phyloP scores from a whole-genome alignment of 1,284 basidiomycete species.

The Tilletia horrida region DNA sequence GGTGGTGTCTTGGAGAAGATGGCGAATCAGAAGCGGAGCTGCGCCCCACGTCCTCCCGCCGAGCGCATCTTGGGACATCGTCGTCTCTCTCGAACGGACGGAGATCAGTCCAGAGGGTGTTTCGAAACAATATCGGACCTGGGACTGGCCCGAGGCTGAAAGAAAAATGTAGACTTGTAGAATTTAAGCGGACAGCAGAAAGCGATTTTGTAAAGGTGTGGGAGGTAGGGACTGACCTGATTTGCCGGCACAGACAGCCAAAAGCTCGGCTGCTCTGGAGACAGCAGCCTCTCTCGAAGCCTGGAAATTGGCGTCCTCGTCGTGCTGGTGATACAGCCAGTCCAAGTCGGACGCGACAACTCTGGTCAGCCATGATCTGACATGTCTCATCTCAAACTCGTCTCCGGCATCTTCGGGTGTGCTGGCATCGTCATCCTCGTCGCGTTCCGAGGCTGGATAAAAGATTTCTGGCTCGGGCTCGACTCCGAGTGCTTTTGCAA shows the following conservation, averaged over 20 bases:
- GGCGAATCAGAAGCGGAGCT: slow-evolving; percentile 38
- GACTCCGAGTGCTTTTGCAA: slow-evolving; percentile 11
- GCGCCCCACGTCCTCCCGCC: slow-evolving; percentile 50
- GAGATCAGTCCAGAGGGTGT: not conserved
- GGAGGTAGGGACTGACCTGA: slow-evolving; percentile 21
- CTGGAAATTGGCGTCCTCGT: not conserved
- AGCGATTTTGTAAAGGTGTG: too few relatives aligned
- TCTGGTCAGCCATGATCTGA: slow-evolving; percentile 32
- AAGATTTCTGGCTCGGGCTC: not conserved
- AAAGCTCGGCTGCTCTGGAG: slow-evolving; percentile 28
- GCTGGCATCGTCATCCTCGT: not conserved
- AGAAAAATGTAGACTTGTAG: slow-evolving; percentile 4
- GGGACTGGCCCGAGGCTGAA: slow-evolving; percentile 18
- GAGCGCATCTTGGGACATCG: slow-evolving; percentile 42
- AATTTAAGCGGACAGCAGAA: too few relatives aligned
- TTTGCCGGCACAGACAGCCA: slow-evolving; percentile 33
- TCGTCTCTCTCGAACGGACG: slow-evolving; percentile 36
- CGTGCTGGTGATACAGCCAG: slow-evolving; percentile 20
- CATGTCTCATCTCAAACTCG: slow-evolving; percentile 29
- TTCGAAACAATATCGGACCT: not conserved
- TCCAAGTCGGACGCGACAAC: slow-evolving; percentile 30
- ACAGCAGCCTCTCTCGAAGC: slow-evolving; percentile 20
- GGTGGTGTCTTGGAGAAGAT: slow-evolving; percentile 31
- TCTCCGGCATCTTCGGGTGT: slow-evolving; percentile 19
- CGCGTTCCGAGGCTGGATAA: not conserved